Conservation (phyloP, 371 early-diverging fungal genomes). For the Smittium culicis region DNA sequence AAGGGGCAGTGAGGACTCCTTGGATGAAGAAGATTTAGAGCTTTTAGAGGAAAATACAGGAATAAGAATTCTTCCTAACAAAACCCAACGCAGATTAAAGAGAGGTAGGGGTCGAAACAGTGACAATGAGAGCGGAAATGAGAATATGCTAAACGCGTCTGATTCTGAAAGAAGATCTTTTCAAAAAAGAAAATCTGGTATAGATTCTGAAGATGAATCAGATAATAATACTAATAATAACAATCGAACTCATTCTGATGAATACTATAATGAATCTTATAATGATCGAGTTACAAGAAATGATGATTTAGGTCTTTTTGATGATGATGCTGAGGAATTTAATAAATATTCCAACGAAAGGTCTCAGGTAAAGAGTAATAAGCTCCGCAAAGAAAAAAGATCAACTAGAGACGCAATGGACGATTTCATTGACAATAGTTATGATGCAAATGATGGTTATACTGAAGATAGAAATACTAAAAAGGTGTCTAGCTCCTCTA, state of each 20-base stretch:
- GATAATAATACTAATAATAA: constrained; percentile 14
- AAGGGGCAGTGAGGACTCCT: constrained; percentile 36
- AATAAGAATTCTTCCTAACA: constrained; percentile 39
- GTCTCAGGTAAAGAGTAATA: background rate
- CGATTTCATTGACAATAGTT: background rate
- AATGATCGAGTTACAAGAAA: constrained; percentile 15
- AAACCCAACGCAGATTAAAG: constrained; percentile 49
- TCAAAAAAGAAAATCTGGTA: no score
- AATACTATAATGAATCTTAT: constrained; percentile 1
- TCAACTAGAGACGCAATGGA: constrained; percentile 6
- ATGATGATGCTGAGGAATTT: constrained; percentile 38
- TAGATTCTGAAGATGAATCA: no score
- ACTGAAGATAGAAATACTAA: constrained; percentile 27
- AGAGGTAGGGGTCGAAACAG: constrained; percentile 40
- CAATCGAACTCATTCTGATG: no score
- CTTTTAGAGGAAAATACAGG: constrained; percentile 75
- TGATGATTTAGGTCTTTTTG: constrained; percentile 35
- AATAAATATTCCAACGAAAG: constrained; percentile 18
- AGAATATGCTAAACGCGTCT: constrained; percentile 23
- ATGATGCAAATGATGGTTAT: constrained; percentile 18
- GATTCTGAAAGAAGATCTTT: no score
- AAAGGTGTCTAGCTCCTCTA: constrained; percentile 30
- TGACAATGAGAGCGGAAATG: constrained; percentile 42
- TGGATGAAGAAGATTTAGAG: constrained; percentile 80
- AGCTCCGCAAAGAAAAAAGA: background rate